Evolutionary conservation across 2,329 filamentous ascomycete species (phyloP), one percentile per base, ranked within the genome.

Genomic region (Corynespora cassiicola): DNA sequence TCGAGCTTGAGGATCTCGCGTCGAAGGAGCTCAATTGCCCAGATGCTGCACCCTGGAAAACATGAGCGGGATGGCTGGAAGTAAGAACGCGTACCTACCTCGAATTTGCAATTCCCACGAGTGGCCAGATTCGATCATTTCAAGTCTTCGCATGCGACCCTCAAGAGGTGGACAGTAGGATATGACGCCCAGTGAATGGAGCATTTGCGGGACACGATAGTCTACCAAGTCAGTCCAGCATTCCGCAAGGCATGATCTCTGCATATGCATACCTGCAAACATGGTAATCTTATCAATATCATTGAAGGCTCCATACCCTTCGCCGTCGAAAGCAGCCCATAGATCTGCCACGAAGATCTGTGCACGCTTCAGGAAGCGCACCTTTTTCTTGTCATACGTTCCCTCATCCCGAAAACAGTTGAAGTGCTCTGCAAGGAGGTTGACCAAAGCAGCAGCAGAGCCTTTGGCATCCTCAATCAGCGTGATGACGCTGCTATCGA

Each of bases 241-340:
- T 18, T 25, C 15, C 20, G 29, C 5, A 29, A 17, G 18, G 17
- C 14, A 17, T 9, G 11, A 10, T 12, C 6, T 23, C 11, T 2
- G 7, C 11, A 18, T 14, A 23, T 28, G 36, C 53, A 27, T 67
- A 79, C 78, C 79, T 61, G 94, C 91, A 74, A 99, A 99, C 86
- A 97, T 97, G 45, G 94, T 99, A 58, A 99, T 87, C 65, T 90
- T 90, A 71, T 94, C 87, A 56, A 99, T 96, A 63, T 99, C 94
- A 40, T 82, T 65, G 68, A 99, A 99, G 18, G 79, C 75, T 20
- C 94, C 95, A 58, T 85, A 91, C 17, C 80, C 77, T 52, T 86
- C 76, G 29, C 90, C 90, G 36, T 92, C 82, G 65, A 97, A 97
- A 48, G 90, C 95, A 5, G 94, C 95, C 95, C 95, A 99, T 1